Conservation (phyloP, 306 rosid genomes). For the Castanea sativa region DNA sequence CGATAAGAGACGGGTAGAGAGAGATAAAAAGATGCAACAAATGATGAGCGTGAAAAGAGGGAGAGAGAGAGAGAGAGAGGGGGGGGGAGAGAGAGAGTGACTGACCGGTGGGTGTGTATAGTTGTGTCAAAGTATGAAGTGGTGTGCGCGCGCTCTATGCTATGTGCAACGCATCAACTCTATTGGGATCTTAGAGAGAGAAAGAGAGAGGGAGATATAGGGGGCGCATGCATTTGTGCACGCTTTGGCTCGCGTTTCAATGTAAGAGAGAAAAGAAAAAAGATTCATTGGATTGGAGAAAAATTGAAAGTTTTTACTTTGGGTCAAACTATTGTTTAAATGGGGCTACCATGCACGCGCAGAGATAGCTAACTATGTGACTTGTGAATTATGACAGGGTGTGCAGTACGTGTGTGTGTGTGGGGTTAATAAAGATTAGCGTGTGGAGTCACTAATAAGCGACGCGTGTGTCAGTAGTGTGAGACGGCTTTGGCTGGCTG, state of each 20-base stretch:
- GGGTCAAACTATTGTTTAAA: slow-evolving; percentile 48
- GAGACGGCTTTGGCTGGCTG: not conserved
- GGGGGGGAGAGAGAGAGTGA: too few species aligned
- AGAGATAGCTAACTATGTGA: not conserved
- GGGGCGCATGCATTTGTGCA: slow-evolving; percentile 47
- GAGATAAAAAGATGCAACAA: not conserved
- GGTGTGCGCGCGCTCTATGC: not conserved
- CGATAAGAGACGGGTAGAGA: not conserved
- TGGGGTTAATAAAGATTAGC: not conserved
- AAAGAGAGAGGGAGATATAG: too few species aligned
- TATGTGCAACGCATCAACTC: slow-evolving; percentile 27
- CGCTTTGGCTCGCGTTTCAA: slow-evolving; percentile 50
- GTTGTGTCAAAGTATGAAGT: too few species aligned
- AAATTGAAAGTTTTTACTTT: too few species aligned
- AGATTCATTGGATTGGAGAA: not conserved
- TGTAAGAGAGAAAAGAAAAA: not conserved
- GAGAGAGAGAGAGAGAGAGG: too few species aligned
- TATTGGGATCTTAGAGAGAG: slow-evolving; percentile 17
- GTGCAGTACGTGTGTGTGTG: too few species aligned
- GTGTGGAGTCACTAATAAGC: not conserved
- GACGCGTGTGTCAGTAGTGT: slow-evolving; percentile 15
- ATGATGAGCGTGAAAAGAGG: slow-evolving; percentile 28
- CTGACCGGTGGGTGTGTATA: not conserved
- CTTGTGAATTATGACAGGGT: not conserved
- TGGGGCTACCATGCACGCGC: slow-evolving; percentile 45